Evolutionary conservation across 192 early-diverging fungal species (phyloP).

Genomic region (Mortierella antarctica): DNA sequence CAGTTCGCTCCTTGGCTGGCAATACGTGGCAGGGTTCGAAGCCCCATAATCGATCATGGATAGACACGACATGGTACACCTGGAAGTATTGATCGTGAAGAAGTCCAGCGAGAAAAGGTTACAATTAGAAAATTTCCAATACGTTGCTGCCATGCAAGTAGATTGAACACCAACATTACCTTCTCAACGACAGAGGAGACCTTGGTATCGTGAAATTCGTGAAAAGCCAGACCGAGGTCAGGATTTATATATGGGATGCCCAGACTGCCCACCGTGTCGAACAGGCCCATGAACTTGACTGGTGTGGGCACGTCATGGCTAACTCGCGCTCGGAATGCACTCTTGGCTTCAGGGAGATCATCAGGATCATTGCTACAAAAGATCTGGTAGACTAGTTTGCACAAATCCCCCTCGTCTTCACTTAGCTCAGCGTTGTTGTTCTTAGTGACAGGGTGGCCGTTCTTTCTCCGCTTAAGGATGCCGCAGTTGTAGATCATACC

Average conservation of each 20-base stretch:
- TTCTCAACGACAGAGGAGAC: constrained; percentile 20
- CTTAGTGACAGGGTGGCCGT: background rate
- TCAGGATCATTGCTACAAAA: constrained; percentile 2
- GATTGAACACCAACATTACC: background rate
- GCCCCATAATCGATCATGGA: constrained; percentile 19
- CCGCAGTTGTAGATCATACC: constrained; percentile 44
- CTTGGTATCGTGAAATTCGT: constrained; percentile 14
- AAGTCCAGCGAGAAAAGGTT: constrained; percentile 1
- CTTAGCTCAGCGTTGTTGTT: background rate
- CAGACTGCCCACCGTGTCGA: constrained; percentile 19
- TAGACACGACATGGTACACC: constrained; percentile 11
- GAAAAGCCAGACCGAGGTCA: constrained; percentile 7
- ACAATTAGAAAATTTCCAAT: background rate
- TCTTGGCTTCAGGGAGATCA: background rate
- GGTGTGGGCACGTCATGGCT: constrained; percentile 17
- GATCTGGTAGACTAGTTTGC: constrained; percentile 10
- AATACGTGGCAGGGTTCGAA: constrained; percentile 20
- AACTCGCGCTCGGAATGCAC: background rate
- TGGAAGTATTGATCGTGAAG: background rate
- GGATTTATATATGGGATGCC: constrained; percentile 14
- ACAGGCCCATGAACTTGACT: constrained; percentile 34
- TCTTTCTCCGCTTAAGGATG: constrained; percentile 9
- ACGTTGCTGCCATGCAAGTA: background rate
- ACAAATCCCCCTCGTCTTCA: constrained; percentile 1
- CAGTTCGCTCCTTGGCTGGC: background rate